Evolutionary conservation across 2,329 filamentous ascomycete species (phyloP), one percentile per base, ranked within the genome.

Genomic region (Aspergillus fumigatus): DNA sequence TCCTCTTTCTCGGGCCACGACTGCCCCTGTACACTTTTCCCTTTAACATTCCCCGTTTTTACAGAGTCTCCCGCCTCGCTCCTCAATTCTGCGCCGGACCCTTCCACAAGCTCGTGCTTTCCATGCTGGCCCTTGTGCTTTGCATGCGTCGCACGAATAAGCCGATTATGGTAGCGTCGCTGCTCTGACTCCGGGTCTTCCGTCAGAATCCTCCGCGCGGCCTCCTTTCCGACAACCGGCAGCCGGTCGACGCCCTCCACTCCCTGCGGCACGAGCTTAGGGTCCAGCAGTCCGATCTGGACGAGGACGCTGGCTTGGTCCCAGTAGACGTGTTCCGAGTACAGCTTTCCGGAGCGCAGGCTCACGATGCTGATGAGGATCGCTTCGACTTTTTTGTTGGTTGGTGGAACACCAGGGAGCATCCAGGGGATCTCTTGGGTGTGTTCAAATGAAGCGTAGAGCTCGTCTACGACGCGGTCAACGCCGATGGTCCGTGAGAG

Each of bases 281-380:
- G 78, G 70, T 85, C 81, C 51, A 86, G 56, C 57, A 86, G 63
- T 0, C 84, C 84, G 0, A 83, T 73, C 65, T 86, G 83, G 48
- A 85, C 80, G 14, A 86, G 67, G 7, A 86, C 83, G 50, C 76
- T 81, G 9, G 84, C 83, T 62, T 86, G 84, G 62, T 86, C 84
- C 83, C 83, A 86, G 65, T 86, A 85, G 3, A 84, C 70, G 52
- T 84, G 77, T 66, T 86, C 84, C 19, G 78, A 80, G 68, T 79
- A 82, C 11, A 85, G 67, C 60, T 79, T 80, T 0, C 79, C 80
- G 0, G 75, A 82, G 14, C 81, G 71, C 53, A 86, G 73, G 29
- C 78, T 78, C 2, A 85, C 82, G 8, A 86, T 80, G 52, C 76
- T 81, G 1, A 86, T 80, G 1, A 86, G 68, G 0, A 82, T 77